Evolutionary conservation across 2,329 filamentous ascomycete species (phyloP), one percentile per base, ranked within the genome.

Genomic region (Mycogone perniciosa): DNA sequence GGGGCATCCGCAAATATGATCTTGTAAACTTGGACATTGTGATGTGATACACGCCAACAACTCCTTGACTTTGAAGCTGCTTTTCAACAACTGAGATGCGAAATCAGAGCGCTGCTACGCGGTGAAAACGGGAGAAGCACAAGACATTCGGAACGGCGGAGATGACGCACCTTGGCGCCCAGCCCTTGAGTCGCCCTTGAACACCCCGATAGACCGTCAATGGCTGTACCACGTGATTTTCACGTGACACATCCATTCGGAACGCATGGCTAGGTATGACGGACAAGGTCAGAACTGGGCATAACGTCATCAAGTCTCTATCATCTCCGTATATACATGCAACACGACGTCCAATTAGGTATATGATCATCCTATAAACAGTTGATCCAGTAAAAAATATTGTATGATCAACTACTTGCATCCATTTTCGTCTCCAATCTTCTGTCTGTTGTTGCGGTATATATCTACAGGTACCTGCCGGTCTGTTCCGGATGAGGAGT

Each of bases 1-100:
- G 66, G 52, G 70, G 70, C 40, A 69, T 57, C 57, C 70, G 68
- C 54, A 72, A 55, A 49, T 64, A 69, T 41, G 65, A 48, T 53
- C 68, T 64, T 47, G 68, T 69, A 42, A 70, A 64, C 44, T 62
- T 63, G 46, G 67, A 67, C 67, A 70, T 70, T 35, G 13, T 52
- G 44, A 35, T 8, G 33, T 8, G 27, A 44, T 29, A 20, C 13
- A 41, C 40, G 8, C 13, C 30, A 46, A 5, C 48, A 46, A 31
- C 13, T 37, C 34, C 34, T 37, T 13, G 13, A 5, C 34, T 37
- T 37, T 37, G 34, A 8, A 37, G 5, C 34, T 37, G 20, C 40
- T 37, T 41, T 37, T 51, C 38, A 27, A 31, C 10, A 26, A 6
- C 29, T 13, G 5, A 27, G 11, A 35, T 26, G 29, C n/a, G 31